These are phyloP conservation scores for Asterella californica DNA, from an alignment of 225 moss, liverwort and hornwort species.

Conservation along the genomic window DNA sequence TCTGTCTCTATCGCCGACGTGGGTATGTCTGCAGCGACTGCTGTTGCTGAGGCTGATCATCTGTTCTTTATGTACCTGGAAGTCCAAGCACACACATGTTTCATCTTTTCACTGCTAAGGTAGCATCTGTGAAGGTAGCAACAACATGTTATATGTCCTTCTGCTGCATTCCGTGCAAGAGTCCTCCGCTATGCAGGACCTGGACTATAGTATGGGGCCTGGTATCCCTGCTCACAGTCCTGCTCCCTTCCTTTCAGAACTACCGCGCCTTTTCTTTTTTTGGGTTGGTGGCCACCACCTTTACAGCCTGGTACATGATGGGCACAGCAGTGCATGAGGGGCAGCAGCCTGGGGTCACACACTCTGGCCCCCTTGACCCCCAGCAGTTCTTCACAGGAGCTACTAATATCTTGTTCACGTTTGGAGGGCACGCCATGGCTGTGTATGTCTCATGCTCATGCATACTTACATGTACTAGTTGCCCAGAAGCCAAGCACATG, in stretches of 20 bases:
- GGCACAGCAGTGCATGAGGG: slow-evolving; percentile 28
- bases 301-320: slow-evolving; percentile 29
- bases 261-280: slow-evolving; percentile 28
- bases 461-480: not conserved
- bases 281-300: slow-evolving; percentile 27
- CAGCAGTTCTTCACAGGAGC: slow-evolving; percentile 68
- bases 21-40: too few relatives aligned
- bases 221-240: slow-evolving; percentile 23
- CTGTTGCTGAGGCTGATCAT: too few relatives aligned
- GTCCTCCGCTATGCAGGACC: too few relatives aligned
- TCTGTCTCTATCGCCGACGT: too few relatives aligned
- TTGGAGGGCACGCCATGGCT: slow-evolving; percentile 26
- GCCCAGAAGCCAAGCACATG: slow-evolving; percentile 15
- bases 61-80: too few relatives aligned
- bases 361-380: slow-evolving; percentile 37
- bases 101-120: too few relatives aligned
- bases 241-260: slow-evolving; percentile 35
- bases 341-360: slow-evolving; percentile 46
- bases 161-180: too few relatives aligned
- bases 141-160: too few relatives aligned
- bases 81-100: too few relatives aligned
- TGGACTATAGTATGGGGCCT: slow-evolving; percentile 35
- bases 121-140: too few relatives aligned
- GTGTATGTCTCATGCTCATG: slow-evolving; percentile 20
- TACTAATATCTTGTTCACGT: slow-evolving; percentile 66